Evolutionary conservation across 768 basidiomycete genomes (phyloP).

Genomic region (Leccinum subgranulosum): DNA sequence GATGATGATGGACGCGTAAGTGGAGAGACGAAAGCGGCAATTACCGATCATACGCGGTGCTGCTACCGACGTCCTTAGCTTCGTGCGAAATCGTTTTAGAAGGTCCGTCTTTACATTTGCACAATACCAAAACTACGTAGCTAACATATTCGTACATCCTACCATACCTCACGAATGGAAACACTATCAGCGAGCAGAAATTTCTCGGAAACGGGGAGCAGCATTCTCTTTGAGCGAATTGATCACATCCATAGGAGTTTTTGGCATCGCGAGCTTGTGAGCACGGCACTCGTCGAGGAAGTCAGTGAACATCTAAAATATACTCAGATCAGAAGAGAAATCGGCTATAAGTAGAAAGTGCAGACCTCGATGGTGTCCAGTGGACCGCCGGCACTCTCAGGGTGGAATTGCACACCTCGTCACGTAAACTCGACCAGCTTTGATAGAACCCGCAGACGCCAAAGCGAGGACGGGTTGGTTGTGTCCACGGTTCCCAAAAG

Average conservation of each 20-base stretch:
- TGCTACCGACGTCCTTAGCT: no score
- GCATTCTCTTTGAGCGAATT: slow-evolving; percentile 18
- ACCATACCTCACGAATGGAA: not conserved
- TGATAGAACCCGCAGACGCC: slow-evolving; percentile 88
- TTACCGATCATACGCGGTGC: not conserved
- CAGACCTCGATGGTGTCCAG: no score
- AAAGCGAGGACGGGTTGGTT: slow-evolving; percentile 97
- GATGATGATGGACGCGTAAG: slow-evolving; percentile 18
- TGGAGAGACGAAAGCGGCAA: slow-evolving; percentile 26
- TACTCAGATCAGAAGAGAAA: no score
- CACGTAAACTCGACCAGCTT: slow-evolving; percentile 94
- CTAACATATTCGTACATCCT: slow-evolving; percentile 15
- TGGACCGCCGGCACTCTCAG: no score
- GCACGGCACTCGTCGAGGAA: no score
- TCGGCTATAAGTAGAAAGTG: no score
- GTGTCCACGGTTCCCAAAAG: slow-evolving; percentile 97
- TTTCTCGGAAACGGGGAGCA: slow-evolving; percentile 16
- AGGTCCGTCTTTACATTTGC: not conserved
- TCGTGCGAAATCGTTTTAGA: no score
- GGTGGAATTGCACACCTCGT: slow-evolving; percentile 55
- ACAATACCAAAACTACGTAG: not conserved
- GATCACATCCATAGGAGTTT: slow-evolving; percentile 14
- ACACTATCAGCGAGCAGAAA: slow-evolving; percentile 20
- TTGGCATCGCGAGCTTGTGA: not conserved
- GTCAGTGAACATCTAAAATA: no score